Base-by-base conservation (phyloP, 768 basidiomycete genomes). In the Lactifluus rugatus region DNA sequence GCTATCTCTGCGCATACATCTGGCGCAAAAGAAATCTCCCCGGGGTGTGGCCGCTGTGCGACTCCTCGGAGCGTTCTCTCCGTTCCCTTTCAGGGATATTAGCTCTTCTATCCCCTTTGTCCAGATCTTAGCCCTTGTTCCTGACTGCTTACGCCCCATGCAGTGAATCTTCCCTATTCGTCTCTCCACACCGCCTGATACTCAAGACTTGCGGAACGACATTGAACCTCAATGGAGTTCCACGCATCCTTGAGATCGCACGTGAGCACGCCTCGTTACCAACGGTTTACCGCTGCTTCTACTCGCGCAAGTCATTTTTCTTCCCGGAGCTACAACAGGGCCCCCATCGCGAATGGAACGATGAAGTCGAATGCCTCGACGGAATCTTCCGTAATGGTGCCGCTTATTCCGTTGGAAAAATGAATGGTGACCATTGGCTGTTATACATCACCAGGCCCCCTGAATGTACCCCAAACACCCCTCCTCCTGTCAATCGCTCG, bases 131-230 rank as follows among this genome's bases (percentile, higher is more conserved):
- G 42, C 47, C 5, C 41, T 52, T 53, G 48, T 59, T 51, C 41
- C 28, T 48, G 46, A 36, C 39, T 48, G 64, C 50, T 62, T 65
- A 11, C 67, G 57, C 14, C 60, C 41, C 23, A 36, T 34, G n/a
- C 71, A 98, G 96, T 75, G 96, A 98, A 80, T 98, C 95, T 0
- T 97, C 94, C 37, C 78, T 99, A 55, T 95, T 99, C 67, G 84
- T 99, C 54, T 91, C 87, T 39, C 83, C 95, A 2, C 94, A 99
- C 73, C 86, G 93, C 56, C 80, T 99, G 60, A 98, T 99, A 66
- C 83, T 99, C 68, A 99, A 99, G 74, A 99, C 96, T 13, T 99
- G 96, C 71, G 96, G 96, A 25, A 99, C 96, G 3, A 99, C 96
- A 5, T 85, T 98, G 60, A 97, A 98, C 74, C 86, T 99, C 49